Evolutionary conservation across 164 flowering plant species (phyloP).

Genomic region (Nymphaea thermarum): DNA sequence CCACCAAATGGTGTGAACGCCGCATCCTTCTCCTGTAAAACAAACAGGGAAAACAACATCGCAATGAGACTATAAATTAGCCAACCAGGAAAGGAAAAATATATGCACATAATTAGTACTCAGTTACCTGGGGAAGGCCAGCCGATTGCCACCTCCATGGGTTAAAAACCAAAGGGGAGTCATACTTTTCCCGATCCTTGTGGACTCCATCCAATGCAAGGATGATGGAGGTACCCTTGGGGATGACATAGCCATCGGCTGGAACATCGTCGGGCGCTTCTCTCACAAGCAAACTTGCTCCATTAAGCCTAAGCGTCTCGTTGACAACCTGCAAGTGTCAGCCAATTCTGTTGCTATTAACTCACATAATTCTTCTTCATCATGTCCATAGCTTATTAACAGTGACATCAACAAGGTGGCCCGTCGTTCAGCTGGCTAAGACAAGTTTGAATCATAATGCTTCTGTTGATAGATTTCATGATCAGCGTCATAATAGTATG

Average conservation of each 20-base stretch:
- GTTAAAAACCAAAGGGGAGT: not conserved
- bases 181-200: not conserved
- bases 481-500: too few species aligned
- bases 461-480: too few species aligned
- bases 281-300: not conserved
- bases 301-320: constrained; percentile 1
- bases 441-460: too few species aligned
- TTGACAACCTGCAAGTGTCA: not conserved
- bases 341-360: not conserved
- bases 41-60: not conserved
- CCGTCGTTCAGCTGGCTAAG: too few species aligned
- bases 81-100: not conserved
- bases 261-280: not conserved
- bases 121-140: not conserved
- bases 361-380: not conserved
- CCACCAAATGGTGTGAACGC: not conserved
- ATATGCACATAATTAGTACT: too few species aligned
- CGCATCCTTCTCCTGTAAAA: not conserved
- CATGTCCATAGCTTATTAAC: too few species aligned
- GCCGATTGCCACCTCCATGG: not conserved
- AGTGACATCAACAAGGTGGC: too few species aligned
- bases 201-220: not conserved
- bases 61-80: not conserved
- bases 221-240: not conserved
- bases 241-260: not conserved